A percentile compares a stretch with the other conserved stretches of the same genome.
Evolutionary conservation across 2,329 filamentous ascomycete genomes (phyloP).

Genomic region (Colletotrichum tropicicola): DNA sequence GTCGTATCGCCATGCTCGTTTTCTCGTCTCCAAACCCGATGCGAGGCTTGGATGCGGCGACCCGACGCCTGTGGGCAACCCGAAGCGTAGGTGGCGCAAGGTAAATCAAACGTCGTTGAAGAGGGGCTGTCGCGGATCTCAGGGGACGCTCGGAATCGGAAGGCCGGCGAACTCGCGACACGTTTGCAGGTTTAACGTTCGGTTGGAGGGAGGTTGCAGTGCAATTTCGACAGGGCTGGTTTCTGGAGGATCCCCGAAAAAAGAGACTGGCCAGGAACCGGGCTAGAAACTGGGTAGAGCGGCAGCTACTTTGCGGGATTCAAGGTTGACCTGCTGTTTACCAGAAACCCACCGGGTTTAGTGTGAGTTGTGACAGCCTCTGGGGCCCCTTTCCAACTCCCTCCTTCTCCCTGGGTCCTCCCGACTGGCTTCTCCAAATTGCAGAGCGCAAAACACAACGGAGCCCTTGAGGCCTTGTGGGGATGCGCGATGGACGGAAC

Average conservation of each 20-base stretch:
- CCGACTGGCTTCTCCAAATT: conserved; percentile 4
- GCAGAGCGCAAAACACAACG: neutral
- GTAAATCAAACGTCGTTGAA: conserved; percentile 24
- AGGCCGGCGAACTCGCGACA: conserved; percentile 22
- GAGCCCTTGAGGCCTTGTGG: neutral
- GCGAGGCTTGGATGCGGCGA: neutral
- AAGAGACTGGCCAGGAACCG: neutral
- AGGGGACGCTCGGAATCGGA: conserved; percentile 27
- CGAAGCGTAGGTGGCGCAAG: neutral
- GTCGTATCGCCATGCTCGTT: neutral
- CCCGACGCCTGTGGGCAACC: neutral
- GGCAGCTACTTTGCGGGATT: neutral
- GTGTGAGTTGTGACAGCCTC: conserved; percentile 25
- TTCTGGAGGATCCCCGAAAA: neutral
- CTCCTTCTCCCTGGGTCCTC: neutral
- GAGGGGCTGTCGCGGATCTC: conserved; percentile 28
- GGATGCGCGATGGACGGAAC: neutral
- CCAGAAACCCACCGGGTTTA: conserved; percentile 23
- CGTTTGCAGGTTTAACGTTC: conserved; percentile 16
- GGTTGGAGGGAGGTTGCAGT: neutral
- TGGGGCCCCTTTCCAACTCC: conserved; percentile 2
- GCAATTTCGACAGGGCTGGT: conserved; percentile 22
- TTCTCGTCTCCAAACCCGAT: neutral
- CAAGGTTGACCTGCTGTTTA: conserved; percentile 15
- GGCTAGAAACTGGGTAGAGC: neutral